These are phyloP conservation scores for Phialocephala subalpina DNA, from an alignment of 2,329 filamentous ascomycete species.

Conservation along the genomic window DNA sequence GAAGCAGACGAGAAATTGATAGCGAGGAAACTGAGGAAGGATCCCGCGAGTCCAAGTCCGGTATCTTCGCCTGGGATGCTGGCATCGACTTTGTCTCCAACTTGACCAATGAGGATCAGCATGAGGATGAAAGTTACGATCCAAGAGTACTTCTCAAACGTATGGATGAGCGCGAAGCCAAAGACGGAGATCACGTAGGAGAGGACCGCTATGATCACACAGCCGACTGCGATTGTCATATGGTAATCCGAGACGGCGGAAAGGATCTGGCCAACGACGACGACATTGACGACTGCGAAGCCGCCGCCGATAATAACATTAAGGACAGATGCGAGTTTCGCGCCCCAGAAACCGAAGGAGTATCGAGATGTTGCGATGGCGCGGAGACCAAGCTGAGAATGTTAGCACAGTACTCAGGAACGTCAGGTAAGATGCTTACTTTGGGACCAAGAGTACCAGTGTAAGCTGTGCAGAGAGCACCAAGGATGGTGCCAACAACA, in stretches of 20 bases:
- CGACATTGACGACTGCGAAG: slow-evolving; percentile 52
- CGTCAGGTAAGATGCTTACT: slow-evolving; percentile 34
- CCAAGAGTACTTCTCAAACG: slow-evolving; percentile 59
- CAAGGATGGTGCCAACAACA: slow-evolving; percentile 50
- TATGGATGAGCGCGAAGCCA: slow-evolving; percentile 51
- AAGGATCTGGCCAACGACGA: slow-evolving; percentile 51
- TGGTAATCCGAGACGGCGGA: slow-evolving; percentile 46
- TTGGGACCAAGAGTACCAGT: slow-evolving; percentile 52
- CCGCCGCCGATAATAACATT: slow-evolving; percentile 55
- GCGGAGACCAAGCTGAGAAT: slow-evolving; percentile 47
- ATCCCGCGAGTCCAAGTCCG: slow-evolving; percentile 46
- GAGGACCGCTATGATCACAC: slow-evolving; percentile 41
- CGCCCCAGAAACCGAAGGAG: slow-evolving; percentile 59
- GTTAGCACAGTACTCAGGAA: slow-evolving; percentile 5
- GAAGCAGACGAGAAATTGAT: slow-evolving; percentile 41
- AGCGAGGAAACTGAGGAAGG: slow-evolving; percentile 40
- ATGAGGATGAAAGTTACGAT: slow-evolving; percentile 55
- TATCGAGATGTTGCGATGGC: slow-evolving; percentile 54
- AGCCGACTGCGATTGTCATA: slow-evolving; percentile 50
- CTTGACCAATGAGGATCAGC: slow-evolving; percentile 55
- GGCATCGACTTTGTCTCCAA: slow-evolving; percentile 52
- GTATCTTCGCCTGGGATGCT: slow-evolving; percentile 43
- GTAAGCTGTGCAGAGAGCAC: slow-evolving; percentile 50
- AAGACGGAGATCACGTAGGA: slow-evolving; percentile 42
- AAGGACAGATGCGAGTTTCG: slow-evolving; percentile 54